Percentiles rank a stretch among this genome's conserved stretches.
These are phyloP conservation scores for Daldinia childiae DNA, from an alignment of 495 filamentous ascomycete species.

Conservation along the genomic window DNA sequence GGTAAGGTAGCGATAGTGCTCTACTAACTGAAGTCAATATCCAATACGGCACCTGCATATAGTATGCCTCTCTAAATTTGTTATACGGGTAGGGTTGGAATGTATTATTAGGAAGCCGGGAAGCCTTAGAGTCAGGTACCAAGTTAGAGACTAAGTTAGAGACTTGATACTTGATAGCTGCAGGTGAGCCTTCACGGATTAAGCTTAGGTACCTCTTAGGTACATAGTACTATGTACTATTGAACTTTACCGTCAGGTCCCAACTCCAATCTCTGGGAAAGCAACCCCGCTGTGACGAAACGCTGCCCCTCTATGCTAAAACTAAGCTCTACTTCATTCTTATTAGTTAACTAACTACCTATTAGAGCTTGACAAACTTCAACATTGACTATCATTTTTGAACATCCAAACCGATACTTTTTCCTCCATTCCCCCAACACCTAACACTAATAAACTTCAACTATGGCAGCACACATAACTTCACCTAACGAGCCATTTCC, in stretches of 20 bases:
- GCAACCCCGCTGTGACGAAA: slow-evolving; percentile 22
- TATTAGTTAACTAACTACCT: too few species aligned
- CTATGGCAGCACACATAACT: slow-evolving; percentile 47
- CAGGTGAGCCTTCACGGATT: not conserved
- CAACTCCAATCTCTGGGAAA: slow-evolving; percentile 10
- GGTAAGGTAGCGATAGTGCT: not conserved
- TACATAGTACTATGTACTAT: not conserved
- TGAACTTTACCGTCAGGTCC: not conserved
- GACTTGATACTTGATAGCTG: not conserved
- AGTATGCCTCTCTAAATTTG: not conserved
- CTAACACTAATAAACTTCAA: not conserved
- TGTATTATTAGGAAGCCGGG: not conserved
- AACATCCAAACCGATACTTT: not conserved
- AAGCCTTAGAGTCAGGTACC: not conserved
- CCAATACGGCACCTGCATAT: not conserved
- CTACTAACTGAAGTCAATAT: not conserved
- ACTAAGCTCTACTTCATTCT: not conserved
- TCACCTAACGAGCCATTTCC: slow-evolving; percentile 54
- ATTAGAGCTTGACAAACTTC: slow-evolving; percentile 11
- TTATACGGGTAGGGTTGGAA: not conserved
- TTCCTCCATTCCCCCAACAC: not conserved
- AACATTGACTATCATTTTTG: not conserved
- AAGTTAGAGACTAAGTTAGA: not conserved
- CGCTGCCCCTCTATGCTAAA: slow-evolving; percentile 21
- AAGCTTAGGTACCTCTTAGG: not conserved